Conservation (phyloP, 257 asterid species). For the Verbascum thapsus region DNA sequence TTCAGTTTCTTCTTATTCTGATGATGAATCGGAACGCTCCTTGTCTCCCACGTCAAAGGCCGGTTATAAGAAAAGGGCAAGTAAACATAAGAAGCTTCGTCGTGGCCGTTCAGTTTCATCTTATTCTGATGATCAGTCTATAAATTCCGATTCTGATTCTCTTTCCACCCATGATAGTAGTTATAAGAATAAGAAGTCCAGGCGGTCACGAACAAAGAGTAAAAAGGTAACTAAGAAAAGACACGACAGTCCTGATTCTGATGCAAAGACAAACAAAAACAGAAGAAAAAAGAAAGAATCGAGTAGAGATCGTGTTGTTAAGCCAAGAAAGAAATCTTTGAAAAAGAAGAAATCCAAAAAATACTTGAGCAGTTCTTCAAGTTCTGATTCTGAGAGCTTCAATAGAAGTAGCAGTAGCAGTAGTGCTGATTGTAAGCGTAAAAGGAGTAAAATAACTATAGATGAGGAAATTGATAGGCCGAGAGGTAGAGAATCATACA, state of each 20-base stretch:
- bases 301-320: constrained; percentile 40
- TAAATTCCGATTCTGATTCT: constrained; percentile 52
- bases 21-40: constrained; percentile 37
- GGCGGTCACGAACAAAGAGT: constrained; percentile 34
- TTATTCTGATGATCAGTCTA: constrained; percentile 55
- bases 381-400: constrained; percentile 63
- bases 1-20: constrained; percentile 39
- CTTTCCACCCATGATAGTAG: constrained; percentile 37
- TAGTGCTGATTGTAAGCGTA: constrained; percentile 34
- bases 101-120: constrained; percentile 48
- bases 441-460: constrained; percentile 19
- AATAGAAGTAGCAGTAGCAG: constrained; percentile 40
- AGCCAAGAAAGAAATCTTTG: constrained; percentile 50
- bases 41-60: constrained; percentile 31
- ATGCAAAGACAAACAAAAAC: constrained; percentile 33
- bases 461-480: constrained; percentile 28
- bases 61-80: constrained; percentile 47
- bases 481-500: constrained; percentile 30
- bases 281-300: constrained; percentile 59
- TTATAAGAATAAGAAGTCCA: constrained; percentile 47
- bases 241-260: constrained; percentile 35
- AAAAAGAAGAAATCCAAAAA: constrained; percentile 52
- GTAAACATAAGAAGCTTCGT: constrained; percentile 53
- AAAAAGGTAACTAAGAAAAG: constrained; percentile 44
- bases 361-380: constrained; percentile 46